These are phyloP conservation scores for Auricularia sp. DNA, from an alignment of 768 basidiomycete genomes.

Conservation along the genomic window DNA sequence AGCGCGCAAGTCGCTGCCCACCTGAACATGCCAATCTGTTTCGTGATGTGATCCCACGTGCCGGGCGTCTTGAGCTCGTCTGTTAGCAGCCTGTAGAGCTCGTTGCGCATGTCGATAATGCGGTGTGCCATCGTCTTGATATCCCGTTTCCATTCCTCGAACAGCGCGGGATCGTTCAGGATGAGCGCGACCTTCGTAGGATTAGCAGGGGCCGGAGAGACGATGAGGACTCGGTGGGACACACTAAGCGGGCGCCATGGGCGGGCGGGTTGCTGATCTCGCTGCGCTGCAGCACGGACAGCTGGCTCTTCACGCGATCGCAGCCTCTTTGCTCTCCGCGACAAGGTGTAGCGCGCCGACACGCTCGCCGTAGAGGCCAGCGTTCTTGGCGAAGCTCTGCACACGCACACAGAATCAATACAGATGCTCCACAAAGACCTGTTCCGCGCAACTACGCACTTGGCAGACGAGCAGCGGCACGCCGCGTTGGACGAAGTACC, in stretches of 20 bases:
- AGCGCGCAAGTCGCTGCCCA: conserved; percentile 19
- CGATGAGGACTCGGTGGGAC: conserved; percentile 16
- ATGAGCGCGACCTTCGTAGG: conserved; percentile 60
- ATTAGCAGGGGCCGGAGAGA: not conserved
- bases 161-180: conserved; percentile 61
- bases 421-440: not conserved
- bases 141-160: conserved; percentile 83
- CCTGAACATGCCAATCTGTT: conserved; percentile 99
- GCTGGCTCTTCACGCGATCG: conserved; percentile 71
- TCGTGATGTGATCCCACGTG: conserved; percentile 90
- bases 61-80: conserved; percentile 81
- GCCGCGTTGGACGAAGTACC: conserved; percentile 68
- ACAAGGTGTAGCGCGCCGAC: conserved; percentile 90
- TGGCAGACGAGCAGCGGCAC: conserved; percentile 83
- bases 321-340: conserved; percentile 51
- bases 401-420: not conserved
- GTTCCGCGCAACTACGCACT: conserved; percentile 33
- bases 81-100: conserved; percentile 63
- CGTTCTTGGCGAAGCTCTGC: conserved; percentile 98
- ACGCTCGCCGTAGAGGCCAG: conserved; percentile 90
- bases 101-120: conserved; percentile 84
- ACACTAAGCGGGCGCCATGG: conserved; percentile 80
- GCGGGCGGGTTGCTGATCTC: conserved; percentile 94
- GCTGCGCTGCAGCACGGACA: conserved; percentile 84
- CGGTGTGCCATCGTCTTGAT: conserved; percentile 87